phyloP scores from a whole-genome alignment of 2,329 filamentous ascomycete genomes.

The Pseudonectria buxi region DNA sequence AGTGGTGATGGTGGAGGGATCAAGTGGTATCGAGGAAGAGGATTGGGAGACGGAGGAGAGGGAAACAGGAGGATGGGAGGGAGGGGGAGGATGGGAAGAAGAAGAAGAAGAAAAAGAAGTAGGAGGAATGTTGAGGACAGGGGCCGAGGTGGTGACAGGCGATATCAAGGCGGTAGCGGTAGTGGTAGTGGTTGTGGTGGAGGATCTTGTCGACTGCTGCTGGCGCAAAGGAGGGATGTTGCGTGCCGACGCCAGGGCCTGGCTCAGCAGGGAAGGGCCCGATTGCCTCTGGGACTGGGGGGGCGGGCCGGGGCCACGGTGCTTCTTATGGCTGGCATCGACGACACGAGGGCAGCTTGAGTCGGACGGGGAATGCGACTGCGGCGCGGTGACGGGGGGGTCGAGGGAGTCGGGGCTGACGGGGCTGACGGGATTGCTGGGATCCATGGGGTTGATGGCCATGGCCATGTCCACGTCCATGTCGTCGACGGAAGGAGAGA shows the following conservation, averaged over 20 bases:
- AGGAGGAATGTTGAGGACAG: constrained; percentile 5
- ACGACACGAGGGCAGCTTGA: too few relatives aligned
- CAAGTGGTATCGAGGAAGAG: constrained; percentile 26
- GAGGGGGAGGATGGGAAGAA: constrained; percentile 8
- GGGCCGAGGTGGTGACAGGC: constrained; percentile 8
- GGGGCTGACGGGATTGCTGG: constrained; percentile 19
- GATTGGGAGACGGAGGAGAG: constrained; percentile 8
- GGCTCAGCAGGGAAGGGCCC: constrained; percentile 50
- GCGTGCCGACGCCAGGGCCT: constrained; percentile 53
- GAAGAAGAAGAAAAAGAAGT: constrained; percentile 6
- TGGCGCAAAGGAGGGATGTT: constrained; percentile 32
- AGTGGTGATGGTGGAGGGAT: constrained; percentile 4
- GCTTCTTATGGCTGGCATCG: constrained; percentile 37
- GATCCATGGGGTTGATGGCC: too few relatives aligned
- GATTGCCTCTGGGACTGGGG: constrained; percentile 33
- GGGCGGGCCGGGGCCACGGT: constrained; percentile 30
- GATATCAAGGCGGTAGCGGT: neutral
- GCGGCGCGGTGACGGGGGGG: constrained; percentile 8
- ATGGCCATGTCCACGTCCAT: too few relatives aligned
- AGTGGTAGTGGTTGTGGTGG: constrained; percentile 3
- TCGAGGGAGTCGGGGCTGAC: too few relatives aligned
- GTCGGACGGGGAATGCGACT: constrained; percentile 1
- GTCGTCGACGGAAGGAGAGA: constrained; percentile 17
- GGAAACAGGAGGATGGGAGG: constrained; percentile 21
- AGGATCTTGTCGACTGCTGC: constrained; percentile 13